Evolutionary conservation across 495 filamentous ascomycete species (phyloP).

Genomic region (Echria macrotheca): DNA sequence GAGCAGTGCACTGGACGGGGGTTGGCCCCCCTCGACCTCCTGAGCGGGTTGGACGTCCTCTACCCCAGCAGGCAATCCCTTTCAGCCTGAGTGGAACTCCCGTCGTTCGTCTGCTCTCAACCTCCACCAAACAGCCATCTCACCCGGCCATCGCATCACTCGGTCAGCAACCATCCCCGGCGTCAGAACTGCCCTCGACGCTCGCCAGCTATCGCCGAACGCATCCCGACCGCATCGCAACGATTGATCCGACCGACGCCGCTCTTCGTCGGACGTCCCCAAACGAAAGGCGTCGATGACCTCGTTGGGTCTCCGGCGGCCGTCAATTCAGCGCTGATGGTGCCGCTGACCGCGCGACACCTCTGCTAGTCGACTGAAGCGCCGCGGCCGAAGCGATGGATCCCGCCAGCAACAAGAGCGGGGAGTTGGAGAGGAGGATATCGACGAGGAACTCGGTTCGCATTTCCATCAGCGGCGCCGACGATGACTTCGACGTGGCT

Average conservation of each 20-base stretch:
- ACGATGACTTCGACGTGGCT: slow-evolving; percentile 21
- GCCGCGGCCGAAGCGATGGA: slow-evolving; percentile 29
- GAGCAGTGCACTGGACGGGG: no score
- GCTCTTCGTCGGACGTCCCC: neutral
- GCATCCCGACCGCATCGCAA: no score
- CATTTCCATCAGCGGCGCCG: slow-evolving; percentile 20
- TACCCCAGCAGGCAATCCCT: no score
- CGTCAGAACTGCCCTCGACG: no score
- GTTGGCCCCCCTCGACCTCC: no score
- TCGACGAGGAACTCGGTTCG: slow-evolving; percentile 33
- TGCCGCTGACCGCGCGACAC: slow-evolving; percentile 11
- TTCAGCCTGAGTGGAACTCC: slow-evolving; percentile 14
- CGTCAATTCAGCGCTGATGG: slow-evolving; percentile 27
- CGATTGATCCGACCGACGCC: no score
- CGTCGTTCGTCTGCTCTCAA: slow-evolving; percentile 1
- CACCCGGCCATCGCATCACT: neutral
- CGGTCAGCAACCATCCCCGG: no score
- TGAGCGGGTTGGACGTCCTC: no score
- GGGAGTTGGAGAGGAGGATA: slow-evolving; percentile 30
- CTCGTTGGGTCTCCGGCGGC: slow-evolving; percentile 16
- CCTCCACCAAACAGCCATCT: slow-evolving; percentile 1
- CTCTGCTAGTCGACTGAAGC: slow-evolving; percentile 12
- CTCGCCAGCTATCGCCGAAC: no score
- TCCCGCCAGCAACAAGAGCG: slow-evolving; percentile 25
- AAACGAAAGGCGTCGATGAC: slow-evolving; percentile 18